Evolutionary conservation across 2,329 filamentous ascomycete genomes (phyloP), one percentile per base, ranked within the genome.

Genomic region (Fusarium subtropicale): DNA sequence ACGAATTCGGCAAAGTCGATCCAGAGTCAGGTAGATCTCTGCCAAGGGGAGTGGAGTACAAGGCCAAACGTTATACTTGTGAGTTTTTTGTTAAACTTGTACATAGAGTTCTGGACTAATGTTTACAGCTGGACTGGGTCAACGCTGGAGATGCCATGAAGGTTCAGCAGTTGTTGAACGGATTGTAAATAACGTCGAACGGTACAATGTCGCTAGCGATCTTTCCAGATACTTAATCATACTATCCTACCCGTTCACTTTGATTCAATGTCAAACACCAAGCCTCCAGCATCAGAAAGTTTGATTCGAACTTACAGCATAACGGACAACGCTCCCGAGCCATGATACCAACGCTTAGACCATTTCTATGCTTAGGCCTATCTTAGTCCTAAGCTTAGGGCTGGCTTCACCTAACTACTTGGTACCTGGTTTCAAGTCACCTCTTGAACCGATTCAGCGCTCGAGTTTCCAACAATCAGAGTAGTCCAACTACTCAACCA

Each of bases 111-210:
- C 28, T 70, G 11, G 16, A 72, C 62, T 31, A 30, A 50, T 20
- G 3, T 18, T 26, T 36, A 11, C 54, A 84, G 82, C 73, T 84
- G 59, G 82, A 84, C 60, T 84, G 78, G 66, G 77, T 83, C 34
- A 75, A 79, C 41, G 48, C 80, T 33, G 82, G 82, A 16, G 76
- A 84, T 13, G 78, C 77, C 13, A 78, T 82, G 28, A 68, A 74
- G 20, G 79, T 76, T 20, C 81, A 83, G 52, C 72, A 75, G 45
- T 69, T 72, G 20, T 74, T 83, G 9, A 84, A 84, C 38, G 78
- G 76, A 5, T 39, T 82, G 31, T 79, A 45, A 64, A 31, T 12
- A 22, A 39, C 9, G 1, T 7, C 15, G 13, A 7, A 8, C 11
- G 18, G 6, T 42, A n/a, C 7, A n/a, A 7, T 26, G 33, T 20